Base-by-base conservation (phyloP, 441 rosid species). In the Raphanus hybrid region DNA sequence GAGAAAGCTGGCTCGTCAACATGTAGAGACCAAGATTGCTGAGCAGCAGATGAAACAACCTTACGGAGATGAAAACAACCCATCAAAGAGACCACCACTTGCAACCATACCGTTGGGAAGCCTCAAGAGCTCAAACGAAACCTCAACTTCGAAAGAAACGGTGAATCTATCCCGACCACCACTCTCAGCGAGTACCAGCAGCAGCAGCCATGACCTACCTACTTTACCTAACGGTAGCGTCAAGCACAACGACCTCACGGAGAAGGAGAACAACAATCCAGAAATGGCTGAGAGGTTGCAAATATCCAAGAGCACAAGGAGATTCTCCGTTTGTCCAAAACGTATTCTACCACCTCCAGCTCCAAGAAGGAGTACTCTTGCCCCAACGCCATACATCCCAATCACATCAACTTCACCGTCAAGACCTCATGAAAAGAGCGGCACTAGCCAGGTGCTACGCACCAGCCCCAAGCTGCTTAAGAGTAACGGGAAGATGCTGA, bases 1-100 rank as follows among this genome's bases (percentile, higher is more conserved):
- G 75, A 91, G 99, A 81, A 95, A 91, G 82, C 87, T 95, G 20
- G 98, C 98, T 27, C 92, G 99, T 59, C 99, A 91, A 81, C 98
- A 95, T 50, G 96, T 95, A 45, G 97, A 95, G 80, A 86, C 92
- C n/a, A 95, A 85, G 86, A 90, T 90, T 15, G 94, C 94, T 35
- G 95, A 92, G 82, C 88, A 85, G 57, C 78, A 79, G 15, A 74
- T 67, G 4, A 90, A 87, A 81, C 89, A 83, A 10, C 88, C 77
- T 70, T 72, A 82, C 12, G 96, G 87, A 64, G 95, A 91, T 61
- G 89, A 78, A 71, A 84, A 45, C 75, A 80, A 15, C 57, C 76
- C 83, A 39, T 81, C 81, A 54, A 57, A 69, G 32, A 90, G 96
- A 74, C 86, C 88, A 4, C 91, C 93, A 3, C 87, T 91, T 26